These are phyloP conservation scores for Candida smagusa DNA, from an alignment of 1,139 yeast species.

Conservation along the genomic window DNA sequence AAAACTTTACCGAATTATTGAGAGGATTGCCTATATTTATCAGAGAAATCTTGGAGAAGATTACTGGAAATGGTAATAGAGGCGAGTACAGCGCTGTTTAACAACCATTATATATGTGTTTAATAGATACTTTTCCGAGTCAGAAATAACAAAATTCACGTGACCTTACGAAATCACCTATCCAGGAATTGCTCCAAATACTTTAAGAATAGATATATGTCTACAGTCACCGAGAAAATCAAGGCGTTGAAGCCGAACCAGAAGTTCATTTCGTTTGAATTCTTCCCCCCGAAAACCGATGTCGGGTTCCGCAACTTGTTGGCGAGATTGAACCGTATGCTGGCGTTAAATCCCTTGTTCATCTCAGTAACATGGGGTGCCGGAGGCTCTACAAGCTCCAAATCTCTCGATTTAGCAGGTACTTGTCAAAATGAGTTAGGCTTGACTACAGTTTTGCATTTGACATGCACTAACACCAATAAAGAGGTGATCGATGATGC, in stretches of 20 bases:
- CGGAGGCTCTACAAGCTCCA: constrained; percentile 89
- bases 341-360: constrained; percentile 81
- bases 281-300: constrained; percentile 95
- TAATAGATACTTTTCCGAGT: constrained; percentile 1
- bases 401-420: constrained; percentile 79
- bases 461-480: constrained; percentile 94
- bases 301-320: constrained; percentile 79
- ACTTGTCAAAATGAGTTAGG: constrained; percentile 74
- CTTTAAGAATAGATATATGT: constrained; percentile 8
- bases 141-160: constrained; percentile 3
- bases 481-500: constrained; percentile 75
- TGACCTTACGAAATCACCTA: constrained; percentile 7
- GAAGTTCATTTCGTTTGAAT: constrained; percentile 82
- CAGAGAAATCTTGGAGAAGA: constrained; percentile 64
- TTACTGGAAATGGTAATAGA: constrained; percentile 66
- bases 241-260: constrained; percentile 46
- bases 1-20: constrained; percentile 56
- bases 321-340: constrained; percentile 86
- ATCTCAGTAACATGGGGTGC: constrained; percentile 99
- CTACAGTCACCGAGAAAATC: constrained; percentile 57
- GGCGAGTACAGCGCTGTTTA: constrained; percentile 93
- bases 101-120: neutral
- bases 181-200: neutral
- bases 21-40: constrained; percentile 69
- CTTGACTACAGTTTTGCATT: constrained; percentile 84